These are phyloP conservation scores for Tetrapisispora namnaoensis DNA, from an alignment of 805 yeast species.

Conservation along the genomic window DNA sequence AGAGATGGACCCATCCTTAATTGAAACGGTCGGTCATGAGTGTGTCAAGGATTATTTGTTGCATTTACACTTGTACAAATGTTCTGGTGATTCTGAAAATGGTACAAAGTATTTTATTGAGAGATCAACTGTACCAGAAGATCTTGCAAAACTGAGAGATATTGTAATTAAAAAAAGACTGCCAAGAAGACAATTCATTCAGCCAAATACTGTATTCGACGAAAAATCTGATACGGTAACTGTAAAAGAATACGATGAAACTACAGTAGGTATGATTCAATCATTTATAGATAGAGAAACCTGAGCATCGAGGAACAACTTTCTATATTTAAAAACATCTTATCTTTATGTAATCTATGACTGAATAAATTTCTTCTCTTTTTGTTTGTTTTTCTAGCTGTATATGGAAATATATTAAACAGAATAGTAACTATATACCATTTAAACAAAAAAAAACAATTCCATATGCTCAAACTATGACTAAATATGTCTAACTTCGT, in stretches of 20 bases:
- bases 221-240: constrained; percentile 15
- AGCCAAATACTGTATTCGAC: constrained; percentile 55
- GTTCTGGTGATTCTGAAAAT: constrained; percentile 57
- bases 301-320: constrained; percentile 3
- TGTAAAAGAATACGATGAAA: constrained; percentile 66
- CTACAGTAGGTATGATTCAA: constrained; percentile 66
- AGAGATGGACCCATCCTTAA: constrained; percentile 49
- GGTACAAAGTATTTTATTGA: constrained; percentile 58
- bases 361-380: too few species aligned
- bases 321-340: background rate
- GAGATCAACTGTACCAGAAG: constrained; percentile 58
- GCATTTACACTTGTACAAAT: constrained; percentile 69
- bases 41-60: constrained; percentile 63
- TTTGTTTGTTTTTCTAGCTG: too few species aligned
- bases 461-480: too few species aligned
- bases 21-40: constrained; percentile 58
- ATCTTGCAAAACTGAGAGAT: constrained; percentile 56
- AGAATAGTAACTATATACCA: too few species aligned
- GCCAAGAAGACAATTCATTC: constrained; percentile 79
- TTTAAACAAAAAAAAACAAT: too few species aligned
- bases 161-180: constrained; percentile 59
- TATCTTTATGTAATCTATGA: background rate
- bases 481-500: too few species aligned
- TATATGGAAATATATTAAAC: too few species aligned
- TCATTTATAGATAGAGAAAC: constrained; percentile 58